Conservation (phyloP, 208 protist genomes). For the Tritrichomonas musculus region DNA sequence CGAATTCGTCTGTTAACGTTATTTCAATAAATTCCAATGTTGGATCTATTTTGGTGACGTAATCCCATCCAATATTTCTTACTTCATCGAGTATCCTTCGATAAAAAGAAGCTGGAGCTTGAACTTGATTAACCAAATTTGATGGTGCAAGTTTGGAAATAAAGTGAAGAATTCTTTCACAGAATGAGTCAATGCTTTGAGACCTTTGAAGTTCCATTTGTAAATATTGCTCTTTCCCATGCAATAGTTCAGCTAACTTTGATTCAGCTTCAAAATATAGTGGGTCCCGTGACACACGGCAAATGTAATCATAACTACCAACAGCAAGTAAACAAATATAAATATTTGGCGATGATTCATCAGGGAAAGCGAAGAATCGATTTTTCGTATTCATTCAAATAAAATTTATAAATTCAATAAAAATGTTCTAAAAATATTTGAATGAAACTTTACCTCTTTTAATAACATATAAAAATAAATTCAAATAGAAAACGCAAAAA, state of each 20-base stretch:
- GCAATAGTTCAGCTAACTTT: background rate
- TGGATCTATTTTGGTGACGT: background rate
- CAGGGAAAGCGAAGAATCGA: too few relatives aligned
- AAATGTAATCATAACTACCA: background rate
- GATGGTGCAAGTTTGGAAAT: background rate
- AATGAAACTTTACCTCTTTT: too few relatives aligned
- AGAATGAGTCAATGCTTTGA: background rate
- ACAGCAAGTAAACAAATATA: background rate
- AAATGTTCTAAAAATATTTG: too few relatives aligned
- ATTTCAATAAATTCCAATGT: background rate
- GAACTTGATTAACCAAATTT: background rate
- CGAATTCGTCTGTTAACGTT: background rate
- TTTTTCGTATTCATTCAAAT: too few relatives aligned
- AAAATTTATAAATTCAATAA: too few relatives aligned
- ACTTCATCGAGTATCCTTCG: background rate
- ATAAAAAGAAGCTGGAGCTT: background rate
- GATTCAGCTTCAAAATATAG: background rate
- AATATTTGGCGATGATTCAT: background rate
- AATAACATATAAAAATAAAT: too few relatives aligned
- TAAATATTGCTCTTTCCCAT: background rate
- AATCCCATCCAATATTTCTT: background rate
- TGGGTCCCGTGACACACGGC: background rate
- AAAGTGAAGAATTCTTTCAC: background rate
- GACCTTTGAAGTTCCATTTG: background rate
- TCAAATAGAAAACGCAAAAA: too few relatives aligned